Conservation (phyloP, 2,329 filamentous ascomycete genomes). For the Xylaria sp. region DNA sequence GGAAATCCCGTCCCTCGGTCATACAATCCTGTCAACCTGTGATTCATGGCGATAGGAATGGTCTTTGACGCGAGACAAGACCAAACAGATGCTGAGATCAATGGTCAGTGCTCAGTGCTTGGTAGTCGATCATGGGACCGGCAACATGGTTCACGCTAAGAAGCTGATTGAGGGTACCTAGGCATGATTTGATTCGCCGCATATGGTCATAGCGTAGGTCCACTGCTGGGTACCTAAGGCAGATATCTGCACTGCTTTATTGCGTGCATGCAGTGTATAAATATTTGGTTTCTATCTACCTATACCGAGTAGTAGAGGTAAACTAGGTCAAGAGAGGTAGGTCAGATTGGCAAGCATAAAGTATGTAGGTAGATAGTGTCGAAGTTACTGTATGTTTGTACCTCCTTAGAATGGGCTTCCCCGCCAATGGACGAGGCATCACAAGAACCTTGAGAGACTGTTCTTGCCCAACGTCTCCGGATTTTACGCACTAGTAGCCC, state of each 20-base stretch:
- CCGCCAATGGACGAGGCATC: no score
- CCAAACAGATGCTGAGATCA: not conserved
- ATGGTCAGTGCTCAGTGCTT: not conserved
- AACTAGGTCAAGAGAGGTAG: no score
- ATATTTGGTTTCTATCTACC: no score
- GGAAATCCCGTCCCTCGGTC: not conserved
- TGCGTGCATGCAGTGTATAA: not conserved
- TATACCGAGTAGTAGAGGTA: no score
- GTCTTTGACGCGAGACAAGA: not conserved
- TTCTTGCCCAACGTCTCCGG: no score
- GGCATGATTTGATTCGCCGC: conserved; percentile 3
- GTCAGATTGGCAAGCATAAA: no score
- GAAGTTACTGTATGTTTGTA: no score
- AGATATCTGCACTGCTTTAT: no score
- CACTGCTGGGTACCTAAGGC: not conserved
- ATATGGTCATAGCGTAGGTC: not conserved
- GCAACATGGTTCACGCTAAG: not conserved
- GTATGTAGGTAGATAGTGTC: no score
- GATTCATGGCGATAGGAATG: not conserved
- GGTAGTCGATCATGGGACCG: not conserved
- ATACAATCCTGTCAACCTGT: not conserved
- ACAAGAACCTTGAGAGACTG: no score
- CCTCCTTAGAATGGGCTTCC: no score
- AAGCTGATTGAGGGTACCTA: not conserved
- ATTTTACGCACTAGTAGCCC: no score